Evolutionary conservation across 257 asterid genomes (phyloP).

Genomic region (Euphrasia confusa): DNA sequence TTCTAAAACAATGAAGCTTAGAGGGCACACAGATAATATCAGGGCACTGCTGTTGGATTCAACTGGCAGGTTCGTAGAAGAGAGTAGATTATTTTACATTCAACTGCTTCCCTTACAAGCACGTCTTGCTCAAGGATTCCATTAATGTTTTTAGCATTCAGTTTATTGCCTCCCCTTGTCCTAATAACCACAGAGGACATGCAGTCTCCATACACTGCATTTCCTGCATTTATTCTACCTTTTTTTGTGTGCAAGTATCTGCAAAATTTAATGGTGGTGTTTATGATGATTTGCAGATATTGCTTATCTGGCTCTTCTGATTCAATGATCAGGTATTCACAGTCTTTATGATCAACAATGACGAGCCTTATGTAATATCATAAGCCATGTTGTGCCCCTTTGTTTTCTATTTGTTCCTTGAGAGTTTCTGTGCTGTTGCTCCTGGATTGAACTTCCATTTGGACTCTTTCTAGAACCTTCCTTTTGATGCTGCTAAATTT

Average conservation of each 20-base stretch:
- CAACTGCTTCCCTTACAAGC: neutral
- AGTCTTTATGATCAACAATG: neutral
- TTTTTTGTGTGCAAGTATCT: neutral
- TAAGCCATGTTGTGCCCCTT: neutral
- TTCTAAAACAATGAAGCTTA: conserved; percentile 76
- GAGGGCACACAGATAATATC: conserved; percentile 86
- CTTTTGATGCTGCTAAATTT: neutral
- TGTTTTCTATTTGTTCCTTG: neutral
- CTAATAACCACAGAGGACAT: conserved; percentile 4
- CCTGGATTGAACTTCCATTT: too few relatives aligned
- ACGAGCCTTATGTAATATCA: conserved; percentile 10
- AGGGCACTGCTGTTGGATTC: conserved; percentile 74
- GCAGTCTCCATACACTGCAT: neutral
- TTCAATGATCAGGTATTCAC: conserved; percentile 77
- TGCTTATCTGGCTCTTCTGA: conserved; percentile 93
- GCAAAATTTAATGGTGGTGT: conserved; percentile 8
- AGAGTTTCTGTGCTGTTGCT: neutral
- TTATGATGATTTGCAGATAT: conserved; percentile 49
- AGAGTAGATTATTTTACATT: neutral
- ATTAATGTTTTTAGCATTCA: neutral
- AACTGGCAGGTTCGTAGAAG: conserved; percentile 61
- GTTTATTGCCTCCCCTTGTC: neutral
- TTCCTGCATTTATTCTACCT: conserved; percentile 3
- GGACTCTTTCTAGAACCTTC: too few relatives aligned
- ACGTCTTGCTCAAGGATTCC: neutral